Evolutionary conservation across 2,329 filamentous ascomycete genomes (phyloP).

Genomic region (Fusarium sp.): DNA sequence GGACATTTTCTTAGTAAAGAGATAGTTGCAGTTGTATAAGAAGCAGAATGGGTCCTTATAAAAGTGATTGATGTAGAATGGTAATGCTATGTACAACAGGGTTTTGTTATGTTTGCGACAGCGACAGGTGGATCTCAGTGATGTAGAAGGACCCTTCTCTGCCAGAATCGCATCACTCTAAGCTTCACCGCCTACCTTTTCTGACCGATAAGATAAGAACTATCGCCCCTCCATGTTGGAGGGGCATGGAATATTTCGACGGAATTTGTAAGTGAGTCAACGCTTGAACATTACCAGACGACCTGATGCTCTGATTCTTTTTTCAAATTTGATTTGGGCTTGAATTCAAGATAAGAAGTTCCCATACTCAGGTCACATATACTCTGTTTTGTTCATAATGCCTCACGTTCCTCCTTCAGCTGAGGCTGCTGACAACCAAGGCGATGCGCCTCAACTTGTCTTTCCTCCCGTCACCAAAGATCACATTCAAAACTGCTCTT

Average conservation of each 20-base stretch:
- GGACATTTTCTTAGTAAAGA: constrained; percentile 72
- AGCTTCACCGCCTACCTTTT: constrained; percentile 19
- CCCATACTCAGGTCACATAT: background rate
- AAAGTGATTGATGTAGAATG: background rate
- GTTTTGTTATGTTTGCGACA: constrained; percentile 18
- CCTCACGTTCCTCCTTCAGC: constrained; percentile 50
- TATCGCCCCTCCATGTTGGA: constrained; percentile 36
- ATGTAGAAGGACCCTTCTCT: constrained; percentile 33
- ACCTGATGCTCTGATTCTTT: background rate
- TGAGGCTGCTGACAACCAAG: constrained; percentile 5
- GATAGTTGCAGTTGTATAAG: background rate
- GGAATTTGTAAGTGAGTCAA: constrained; percentile 44
- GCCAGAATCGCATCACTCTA: background rate
- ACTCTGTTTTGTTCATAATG: constrained; percentile 42
- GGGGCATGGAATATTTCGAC: constrained; percentile 38
- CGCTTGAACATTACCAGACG: constrained; percentile 4
- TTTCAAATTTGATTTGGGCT: background rate
- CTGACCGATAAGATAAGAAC: constrained; percentile 32
- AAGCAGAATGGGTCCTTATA: no score
- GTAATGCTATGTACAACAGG: constrained; percentile 3
- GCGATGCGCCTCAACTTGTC: constrained; percentile 57
- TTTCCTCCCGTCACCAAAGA: constrained; percentile 88
- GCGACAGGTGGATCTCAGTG: constrained; percentile 28
- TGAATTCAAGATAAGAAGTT: background rate
- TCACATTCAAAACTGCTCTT: constrained; percentile 95